A percentile compares a stretch with the other conserved stretches of the same genome.
Conservation (phyloP, 495 filamentous ascomycete species). For the Hypomontagnella monticulosa region DNA sequence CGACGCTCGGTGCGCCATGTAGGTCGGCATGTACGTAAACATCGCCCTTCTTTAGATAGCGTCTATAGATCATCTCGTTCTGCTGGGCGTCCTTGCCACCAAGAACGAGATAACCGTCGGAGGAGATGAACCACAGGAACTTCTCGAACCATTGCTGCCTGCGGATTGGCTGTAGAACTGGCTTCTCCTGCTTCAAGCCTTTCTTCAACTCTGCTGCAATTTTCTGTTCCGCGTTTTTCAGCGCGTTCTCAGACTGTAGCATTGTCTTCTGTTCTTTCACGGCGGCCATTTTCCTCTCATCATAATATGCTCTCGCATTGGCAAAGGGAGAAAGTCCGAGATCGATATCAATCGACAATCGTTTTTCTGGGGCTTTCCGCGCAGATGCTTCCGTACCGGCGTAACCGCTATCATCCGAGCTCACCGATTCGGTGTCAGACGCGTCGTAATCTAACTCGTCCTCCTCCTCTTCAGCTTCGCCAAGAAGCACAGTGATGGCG, state of each 20-base stretch:
- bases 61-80: conserved; percentile 87
- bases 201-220: conserved; percentile 85
- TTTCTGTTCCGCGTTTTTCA: conserved; percentile 91
- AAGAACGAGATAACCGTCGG: conserved; percentile 92
- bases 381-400: conserved; percentile 48
- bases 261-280: conserved; percentile 87
- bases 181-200: conserved; percentile 90
- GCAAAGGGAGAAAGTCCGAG: conserved; percentile 82
- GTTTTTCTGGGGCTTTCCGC: conserved; percentile 54
- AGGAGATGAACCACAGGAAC: conserved; percentile 92
- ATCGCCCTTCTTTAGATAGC: conserved; percentile 87
- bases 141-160: conserved; percentile 96
- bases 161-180: conserved; percentile 81
- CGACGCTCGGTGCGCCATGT: conserved; percentile 79
- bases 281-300: conserved; percentile 82
- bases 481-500: conserved; percentile 81
- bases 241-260: conserved; percentile 80
- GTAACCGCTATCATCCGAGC: conserved; percentile 68
- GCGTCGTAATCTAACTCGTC: conserved; percentile 58
- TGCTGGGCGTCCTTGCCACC: conserved; percentile 89
- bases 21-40: conserved; percentile 92
- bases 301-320: conserved; percentile 92
- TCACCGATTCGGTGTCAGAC: conserved; percentile 73
- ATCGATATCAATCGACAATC: conserved; percentile 82
- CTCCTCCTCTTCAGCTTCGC: conserved; percentile 71